phyloP scores from a whole-genome alignment of 345 rosid genomes.

The Adansonia digitata region DNA sequence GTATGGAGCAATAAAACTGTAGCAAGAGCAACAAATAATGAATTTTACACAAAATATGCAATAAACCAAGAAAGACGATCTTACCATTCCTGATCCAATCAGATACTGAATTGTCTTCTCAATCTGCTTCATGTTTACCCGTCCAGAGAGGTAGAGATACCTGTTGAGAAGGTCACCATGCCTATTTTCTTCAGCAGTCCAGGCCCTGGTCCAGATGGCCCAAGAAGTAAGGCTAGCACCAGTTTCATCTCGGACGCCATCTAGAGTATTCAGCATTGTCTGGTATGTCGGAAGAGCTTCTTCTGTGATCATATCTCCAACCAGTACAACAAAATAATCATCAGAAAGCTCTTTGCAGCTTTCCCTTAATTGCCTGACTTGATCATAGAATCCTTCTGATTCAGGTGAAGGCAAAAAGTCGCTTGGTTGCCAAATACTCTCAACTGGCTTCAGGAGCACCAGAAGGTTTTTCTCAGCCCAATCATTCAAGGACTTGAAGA shows the following conservation, averaged over 20 bases:
- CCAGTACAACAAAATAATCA: too few relatives aligned
- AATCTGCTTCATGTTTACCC: slow-evolving; percentile 70
- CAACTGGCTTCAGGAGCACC: slow-evolving; percentile 60
- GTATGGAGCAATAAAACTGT: background rate
- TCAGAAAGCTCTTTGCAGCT: slow-evolving; percentile 56
- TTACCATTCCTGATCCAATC: slow-evolving; percentile 73
- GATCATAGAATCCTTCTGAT: slow-evolving; percentile 53
- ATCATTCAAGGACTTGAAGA: slow-evolving; percentile 51
- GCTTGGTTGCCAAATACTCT: slow-evolving; percentile 65
- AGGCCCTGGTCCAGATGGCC: slow-evolving; percentile 69
- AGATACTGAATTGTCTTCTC: slow-evolving; percentile 69
- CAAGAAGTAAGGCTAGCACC: too few relatives aligned
- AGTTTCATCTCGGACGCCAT: too few relatives aligned
- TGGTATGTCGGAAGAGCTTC: slow-evolving; percentile 80
- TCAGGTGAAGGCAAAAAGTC: slow-evolving; percentile 56
- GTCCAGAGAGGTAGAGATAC: slow-evolving; percentile 68
- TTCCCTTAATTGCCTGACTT: too few relatives aligned
- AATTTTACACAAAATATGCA: background rate
- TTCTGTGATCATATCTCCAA: too few relatives aligned
- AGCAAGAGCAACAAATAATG: background rate
- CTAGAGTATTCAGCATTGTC: slow-evolving; percentile 68
- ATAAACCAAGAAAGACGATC: background rate
- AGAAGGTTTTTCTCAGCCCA: slow-evolving; percentile 64
- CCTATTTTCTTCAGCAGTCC: slow-evolving; percentile 90
- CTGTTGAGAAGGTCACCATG: too few relatives aligned